Evolutionary conservation across 2,329 filamentous ascomycete species (phyloP).

Genomic region (Bipolaris bicolor): DNA sequence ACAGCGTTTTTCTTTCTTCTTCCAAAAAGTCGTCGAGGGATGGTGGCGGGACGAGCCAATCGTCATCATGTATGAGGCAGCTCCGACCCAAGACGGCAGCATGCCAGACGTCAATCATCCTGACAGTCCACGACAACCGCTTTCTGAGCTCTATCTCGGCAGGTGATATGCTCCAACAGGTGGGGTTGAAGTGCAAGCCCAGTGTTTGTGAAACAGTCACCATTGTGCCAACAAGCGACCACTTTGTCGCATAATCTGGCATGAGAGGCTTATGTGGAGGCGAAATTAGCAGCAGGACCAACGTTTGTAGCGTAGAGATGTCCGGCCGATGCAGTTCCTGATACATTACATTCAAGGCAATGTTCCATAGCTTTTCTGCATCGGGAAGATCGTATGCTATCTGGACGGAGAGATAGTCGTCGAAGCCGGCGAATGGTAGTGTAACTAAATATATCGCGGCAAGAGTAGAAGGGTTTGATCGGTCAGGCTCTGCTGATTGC

Average conservation of each 20-base stretch:
- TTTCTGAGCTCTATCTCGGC: neutral
- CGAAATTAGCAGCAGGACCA: neutral
- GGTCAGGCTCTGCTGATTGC: neutral
- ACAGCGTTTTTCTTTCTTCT: neutral
- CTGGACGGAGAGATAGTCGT: constrained; percentile 2
- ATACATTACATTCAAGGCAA: neutral
- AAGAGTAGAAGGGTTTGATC: constrained; percentile 1
- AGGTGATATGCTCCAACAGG: neutral
- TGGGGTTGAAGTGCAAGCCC: neutral
- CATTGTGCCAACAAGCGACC: constrained; percentile 3
- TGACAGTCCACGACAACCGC: constrained; percentile 1
- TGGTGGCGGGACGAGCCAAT: constrained; percentile 2
- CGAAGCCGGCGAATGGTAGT: constrained; percentile 1
- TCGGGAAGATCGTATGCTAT: constrained; percentile 5
- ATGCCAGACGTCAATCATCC: constrained; percentile 4
- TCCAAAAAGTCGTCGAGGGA: neutral
- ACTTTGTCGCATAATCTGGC: constrained; percentile 6
- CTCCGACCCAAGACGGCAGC: constrained; percentile 1
- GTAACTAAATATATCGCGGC: constrained; percentile 1
- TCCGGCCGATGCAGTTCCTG: neutral
- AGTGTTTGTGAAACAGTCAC: constrained; percentile 1
- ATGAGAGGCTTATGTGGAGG: constrained; percentile 1
- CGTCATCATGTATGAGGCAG: constrained; percentile 1
- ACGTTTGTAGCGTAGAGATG: neutral
- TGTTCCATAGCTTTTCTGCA: neutral